phyloP scores from a whole-genome alignment of 139 green algal species.

The Chlorella sp. region DNA sequence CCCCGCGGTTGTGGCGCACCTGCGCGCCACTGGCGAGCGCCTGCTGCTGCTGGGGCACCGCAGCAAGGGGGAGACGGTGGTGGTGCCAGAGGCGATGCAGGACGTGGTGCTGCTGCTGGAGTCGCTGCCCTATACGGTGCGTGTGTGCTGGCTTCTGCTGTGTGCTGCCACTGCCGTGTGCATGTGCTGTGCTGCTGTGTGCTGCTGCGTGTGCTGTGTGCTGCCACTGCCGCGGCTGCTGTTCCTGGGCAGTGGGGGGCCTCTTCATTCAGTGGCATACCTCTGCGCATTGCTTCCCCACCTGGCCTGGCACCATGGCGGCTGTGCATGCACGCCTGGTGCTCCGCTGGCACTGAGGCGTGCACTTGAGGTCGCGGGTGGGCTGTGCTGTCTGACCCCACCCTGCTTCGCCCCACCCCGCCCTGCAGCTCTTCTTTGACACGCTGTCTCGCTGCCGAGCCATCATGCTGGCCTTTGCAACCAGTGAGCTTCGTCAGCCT shows the following conservation, averaged over 20 bases:
- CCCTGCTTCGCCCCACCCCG: background rate
- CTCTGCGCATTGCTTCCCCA: no score
- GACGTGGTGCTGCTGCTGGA: constrained; percentile 32
- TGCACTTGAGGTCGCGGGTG: no score
- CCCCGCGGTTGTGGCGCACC: constrained; percentile 17
- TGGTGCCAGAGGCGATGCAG: background rate
- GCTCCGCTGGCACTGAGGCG: no score
- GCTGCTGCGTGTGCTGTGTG: background rate
- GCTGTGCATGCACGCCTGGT: no score
- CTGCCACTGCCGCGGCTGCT: background rate
- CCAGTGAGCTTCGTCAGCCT: background rate
- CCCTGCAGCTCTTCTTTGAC: constrained; percentile 23
- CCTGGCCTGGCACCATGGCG: no score
- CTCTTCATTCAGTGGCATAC: no score
- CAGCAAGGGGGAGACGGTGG: constrained; percentile 15
- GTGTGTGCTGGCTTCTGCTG: background rate
- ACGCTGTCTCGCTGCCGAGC: constrained; percentile 29
- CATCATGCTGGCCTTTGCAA: constrained; percentile 34
- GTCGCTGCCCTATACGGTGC: constrained; percentile 21
- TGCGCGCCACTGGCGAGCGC: constrained; percentile 24
- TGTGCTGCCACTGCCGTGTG: background rate
- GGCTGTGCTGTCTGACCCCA: background rate
- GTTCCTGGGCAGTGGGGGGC: background rate
- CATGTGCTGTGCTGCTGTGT: no score
- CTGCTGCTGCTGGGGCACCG: constrained; percentile 34